Evolutionary conservation across 805 yeast genomes (phyloP).

Genomic region (Metschnikowia similis): DNA sequence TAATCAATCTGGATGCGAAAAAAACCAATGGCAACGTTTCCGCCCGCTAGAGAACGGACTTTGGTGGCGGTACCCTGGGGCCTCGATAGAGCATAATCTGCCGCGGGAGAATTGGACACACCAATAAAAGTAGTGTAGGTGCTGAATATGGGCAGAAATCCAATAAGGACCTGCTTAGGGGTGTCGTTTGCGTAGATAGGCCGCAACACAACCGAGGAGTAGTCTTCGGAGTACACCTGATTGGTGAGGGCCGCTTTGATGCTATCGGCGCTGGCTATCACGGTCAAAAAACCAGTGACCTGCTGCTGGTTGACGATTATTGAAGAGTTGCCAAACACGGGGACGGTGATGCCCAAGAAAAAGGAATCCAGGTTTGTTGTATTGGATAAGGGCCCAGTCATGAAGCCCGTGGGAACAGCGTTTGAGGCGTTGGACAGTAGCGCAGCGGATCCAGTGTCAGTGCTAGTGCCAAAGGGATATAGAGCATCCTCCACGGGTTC

Average conservation of each 20-base stretch:
- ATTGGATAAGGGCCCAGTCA: constrained; percentile 65
- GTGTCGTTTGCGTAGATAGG: constrained; percentile 30
- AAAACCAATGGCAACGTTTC: constrained; percentile 33
- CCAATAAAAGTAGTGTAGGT: constrained; percentile 23
- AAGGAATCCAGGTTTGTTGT: constrained; percentile 29
- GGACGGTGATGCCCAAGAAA: constrained; percentile 71
- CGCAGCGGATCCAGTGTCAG: constrained; percentile 42
- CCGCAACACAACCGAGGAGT: constrained; percentile 28
- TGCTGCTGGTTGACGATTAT: constrained; percentile 52
- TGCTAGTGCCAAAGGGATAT: constrained; percentile 48
- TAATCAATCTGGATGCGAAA: constrained; percentile 25
- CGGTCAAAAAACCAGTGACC: constrained; percentile 68
- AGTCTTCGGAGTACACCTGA: constrained; percentile 20
- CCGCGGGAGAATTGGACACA: constrained; percentile 25
- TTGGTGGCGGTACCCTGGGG: constrained; percentile 28
- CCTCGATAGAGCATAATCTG: constrained; percentile 25
- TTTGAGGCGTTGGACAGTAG: constrained; percentile 13
- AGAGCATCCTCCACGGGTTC: constrained; percentile 31
- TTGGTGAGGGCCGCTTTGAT: constrained; percentile 24
- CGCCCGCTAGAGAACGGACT: constrained; percentile 20
- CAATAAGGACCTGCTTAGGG: constrained; percentile 44
- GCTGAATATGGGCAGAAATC: constrained; percentile 31
- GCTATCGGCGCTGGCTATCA: constrained; percentile 36
- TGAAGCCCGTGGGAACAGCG: constrained; percentile 20
- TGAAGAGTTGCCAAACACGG: constrained; percentile 71